Evolutionary conservation across 1,284 basidiomycete genomes (phyloP).

Genomic region (Malassezia caprae): DNA sequence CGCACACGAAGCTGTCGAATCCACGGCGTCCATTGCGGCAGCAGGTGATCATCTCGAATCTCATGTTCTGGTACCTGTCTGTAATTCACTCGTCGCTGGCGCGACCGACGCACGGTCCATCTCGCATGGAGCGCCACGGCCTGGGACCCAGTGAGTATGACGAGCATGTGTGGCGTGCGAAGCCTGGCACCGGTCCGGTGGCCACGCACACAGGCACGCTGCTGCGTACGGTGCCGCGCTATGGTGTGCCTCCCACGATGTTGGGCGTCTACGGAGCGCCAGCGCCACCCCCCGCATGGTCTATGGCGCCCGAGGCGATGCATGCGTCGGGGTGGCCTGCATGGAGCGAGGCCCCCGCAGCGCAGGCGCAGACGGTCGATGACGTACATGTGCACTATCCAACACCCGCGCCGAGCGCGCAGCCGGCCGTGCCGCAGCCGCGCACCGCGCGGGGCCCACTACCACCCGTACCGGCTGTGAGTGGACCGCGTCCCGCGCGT

Average conservation of each 20-base stretch:
- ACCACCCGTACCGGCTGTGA: background rate
- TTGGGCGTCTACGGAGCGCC: background rate
- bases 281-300: background rate
- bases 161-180: background rate
- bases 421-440: background rate
- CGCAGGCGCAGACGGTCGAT: background rate
- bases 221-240: background rate
- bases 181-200: conserved; percentile 7
- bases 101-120: conserved; percentile 8
- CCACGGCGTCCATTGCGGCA: conserved; percentile 90
- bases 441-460: background rate
- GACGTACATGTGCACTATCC: background rate
- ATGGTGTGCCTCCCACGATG: background rate
- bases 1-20: conserved; percentile 97
- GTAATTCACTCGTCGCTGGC: conserved; percentile 68
- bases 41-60: conserved; percentile 94
- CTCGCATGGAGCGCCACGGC: background rate
- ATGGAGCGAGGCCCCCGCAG: background rate
- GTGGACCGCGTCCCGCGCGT: background rate
- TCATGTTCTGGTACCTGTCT: conserved; percentile 99
- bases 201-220: conserved; percentile 8
- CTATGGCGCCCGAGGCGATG: background rate
- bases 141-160: conserved; percentile 17
- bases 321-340: background rate
- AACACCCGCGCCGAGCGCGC: background rate